Evolutionary conservation across 345 rosid genomes (phyloP), one percentile per base, ranked within the genome.

Genomic region (Ailanthus altissimus): DNA sequence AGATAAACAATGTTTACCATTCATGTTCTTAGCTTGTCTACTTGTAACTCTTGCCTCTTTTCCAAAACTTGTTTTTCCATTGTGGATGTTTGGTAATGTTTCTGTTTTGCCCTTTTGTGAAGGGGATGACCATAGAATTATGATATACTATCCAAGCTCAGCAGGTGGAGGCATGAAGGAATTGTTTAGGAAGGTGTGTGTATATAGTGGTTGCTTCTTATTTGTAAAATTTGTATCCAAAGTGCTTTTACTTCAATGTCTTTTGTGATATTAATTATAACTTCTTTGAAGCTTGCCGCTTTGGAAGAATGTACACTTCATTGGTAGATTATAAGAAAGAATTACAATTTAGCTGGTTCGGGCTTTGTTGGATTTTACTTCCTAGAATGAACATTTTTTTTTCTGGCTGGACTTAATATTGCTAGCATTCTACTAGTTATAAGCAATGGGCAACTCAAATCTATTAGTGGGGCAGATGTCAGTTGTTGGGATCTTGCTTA

Each of bases 161-260:
- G 99, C 99, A 0, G 99, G 99, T 79, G 97, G 99, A 77, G 99
- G 99, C 57, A 97, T 97, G 99, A 97, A 97, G 83, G 98, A 92
- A 87, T 86, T 97, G 74, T 97, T 97, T 80, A 89, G 99, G 86
- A 97, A 92, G 98, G 99, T 96, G 82, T 54, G 84, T 38, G 66
- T 43, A 63, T 58, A 49, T 65, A 58, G 63, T 71, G 13, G 16
- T 47, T 47, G 23, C 56, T 43, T 13, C 60, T 73, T 73, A 14
- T 73, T 73, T 60, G 8, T 47, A 68, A 72, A 43, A 10, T 58
- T 69, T 67, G 45, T 25, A 56, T 16, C 25, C 8, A n/a, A 73
- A 47, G 58, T n/a, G 50, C 21, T 28, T 16, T 36, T 28, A 8
- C 67, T 69, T 51, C 38, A 4, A 8, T 36, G 16, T 69, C 25